Base-by-base conservation (phyloP, 225 moss, liverwort and hornwort genomes). In the Thuidium tamariscinum region DNA sequence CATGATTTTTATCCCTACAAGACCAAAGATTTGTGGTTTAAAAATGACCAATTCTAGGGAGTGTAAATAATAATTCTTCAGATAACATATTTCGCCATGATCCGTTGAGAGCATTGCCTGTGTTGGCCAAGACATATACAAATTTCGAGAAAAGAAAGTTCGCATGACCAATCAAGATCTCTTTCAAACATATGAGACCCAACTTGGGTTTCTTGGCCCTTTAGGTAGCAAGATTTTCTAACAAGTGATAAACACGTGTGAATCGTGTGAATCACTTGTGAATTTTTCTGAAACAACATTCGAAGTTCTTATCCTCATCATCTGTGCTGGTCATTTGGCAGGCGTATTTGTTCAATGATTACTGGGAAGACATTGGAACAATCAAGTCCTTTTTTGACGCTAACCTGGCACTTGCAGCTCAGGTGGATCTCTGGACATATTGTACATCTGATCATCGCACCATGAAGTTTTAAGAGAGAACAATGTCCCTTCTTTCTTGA, bases 341-440 rank as follows among this genome's bases (percentile, higher is more conserved):
- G 93, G 94, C 94, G 7, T 95, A 94, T 86, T 83, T 93, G 82
- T 95, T 93, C 82, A 94, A 89, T 74, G 93, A 92, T 56, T 95
- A 95, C 83, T 95, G 94, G 94, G 91, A 94, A 44, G 92, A 94
- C 51, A 93, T 95, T 83, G 95, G 94, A 86, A 93, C 93, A 59
- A 93, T 95, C 74, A 92, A 95, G 65, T 94, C 94, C 63, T 95
- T 94, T 78, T 94, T 94, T 77, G 90, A 94, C 79, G 95, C 95
- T 17, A 94, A 95, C 61, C 72, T 95, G 81, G 94, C 91, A 39
- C 89, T 95, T 21, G 93, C 95, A 87, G 87, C 89, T 76, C 88
- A 95, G 89, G 93, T 93, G 87, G 11, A n/a, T 4, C 10, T 54
- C 62, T 82, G 26, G 13, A 17, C 29, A 32, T n/a, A 34, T 36